Base-by-base conservation (phyloP, 2,329 filamentous ascomycete species). In the Stagonosporopsis rhizophila region DNA sequence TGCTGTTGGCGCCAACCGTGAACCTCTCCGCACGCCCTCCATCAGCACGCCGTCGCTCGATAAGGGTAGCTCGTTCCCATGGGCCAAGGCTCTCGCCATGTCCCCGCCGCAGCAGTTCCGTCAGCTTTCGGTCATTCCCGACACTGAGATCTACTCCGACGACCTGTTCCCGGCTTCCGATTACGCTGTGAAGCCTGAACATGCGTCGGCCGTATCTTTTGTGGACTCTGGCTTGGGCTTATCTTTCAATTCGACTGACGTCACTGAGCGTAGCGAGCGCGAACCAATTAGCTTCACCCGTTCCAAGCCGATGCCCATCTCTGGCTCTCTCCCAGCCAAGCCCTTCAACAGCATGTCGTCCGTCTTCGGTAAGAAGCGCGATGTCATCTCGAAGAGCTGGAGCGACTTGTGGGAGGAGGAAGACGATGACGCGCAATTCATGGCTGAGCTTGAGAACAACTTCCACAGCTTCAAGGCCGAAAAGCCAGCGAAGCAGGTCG, bases 331-430 rank as follows among this genome's bases (percentile, higher is more conserved):
- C 72, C 89, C 91, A 0, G 80, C 75, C 56, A 85, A 85, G 73
- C 84, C 85, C 37, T 81, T 88, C 65, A 82, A 85, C 50, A 88
- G 90, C 59, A 88, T 94, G 83, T 87, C 90, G 4, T 85, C 89
- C 71, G 86, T 94, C 46, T 94, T 96, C 73, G 91, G 90, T 47
- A 87, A 87, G 70, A 87, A 89, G 73, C 85, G 87, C 60, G 89
- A 94, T 41, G 81, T 85, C 44, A 91, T 96, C 44, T 96, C 95
- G 53, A 98, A 98, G 88, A 98, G 95, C 82, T 99, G 95, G 95
- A 96, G 93, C 71, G 95, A 99, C 75, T 87, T 98, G 76, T 97
- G 92, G 89, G 94, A 98, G 56, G 94, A 98, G 75, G 94, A 98
- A 74, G 94, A 98, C 50, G 92, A 95, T 70, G 88, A 90, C 62